Conservation (phyloP, 352 stramenopile genomes). For the Phytopythium delawarense region DNA sequence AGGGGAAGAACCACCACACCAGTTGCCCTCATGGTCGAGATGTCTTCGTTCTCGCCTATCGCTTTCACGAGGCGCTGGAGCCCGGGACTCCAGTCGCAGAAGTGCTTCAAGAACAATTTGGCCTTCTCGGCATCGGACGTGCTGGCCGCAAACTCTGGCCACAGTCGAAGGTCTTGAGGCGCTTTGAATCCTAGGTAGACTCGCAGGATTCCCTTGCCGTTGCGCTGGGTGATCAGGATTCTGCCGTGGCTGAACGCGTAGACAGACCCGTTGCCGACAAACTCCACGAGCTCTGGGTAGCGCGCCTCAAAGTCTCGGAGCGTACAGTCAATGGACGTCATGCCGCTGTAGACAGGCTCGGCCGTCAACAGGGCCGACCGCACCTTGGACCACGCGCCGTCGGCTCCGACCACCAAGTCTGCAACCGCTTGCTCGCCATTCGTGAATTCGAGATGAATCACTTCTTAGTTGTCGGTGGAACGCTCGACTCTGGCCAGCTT, state of each 20-base stretch:
- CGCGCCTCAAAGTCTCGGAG: constrained; percentile 1
- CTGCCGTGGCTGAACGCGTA: constrained; percentile 13
- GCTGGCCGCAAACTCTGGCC: neutral
- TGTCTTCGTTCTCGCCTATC: neutral
- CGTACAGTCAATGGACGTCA: neutral
- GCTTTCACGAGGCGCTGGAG: neutral
- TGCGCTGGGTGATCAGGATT: constrained; percentile 16
- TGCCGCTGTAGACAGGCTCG: neutral
- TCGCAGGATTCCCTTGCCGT: constrained; percentile 15
- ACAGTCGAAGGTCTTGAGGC: neutral
- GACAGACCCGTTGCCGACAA: constrained; percentile 15
- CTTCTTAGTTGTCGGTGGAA: neutral
- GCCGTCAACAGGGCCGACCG: neutral
- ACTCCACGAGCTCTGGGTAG: constrained; percentile 12
- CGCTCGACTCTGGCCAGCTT: neutral
- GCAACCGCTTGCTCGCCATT: neutral
- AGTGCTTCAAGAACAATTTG: neutral
- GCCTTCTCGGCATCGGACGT: neutral
- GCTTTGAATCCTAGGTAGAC: constrained; percentile 17
- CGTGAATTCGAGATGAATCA: neutral
- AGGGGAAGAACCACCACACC: neutral
- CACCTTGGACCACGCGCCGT: neutral
- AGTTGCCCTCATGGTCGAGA: neutral
- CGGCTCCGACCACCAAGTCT: neutral
- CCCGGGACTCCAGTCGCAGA: neutral